Evolutionary conservation across 2,329 filamentous ascomycete genomes (phyloP), one percentile per base, ranked within the genome.

Genomic region (Fusarium sp.): DNA sequence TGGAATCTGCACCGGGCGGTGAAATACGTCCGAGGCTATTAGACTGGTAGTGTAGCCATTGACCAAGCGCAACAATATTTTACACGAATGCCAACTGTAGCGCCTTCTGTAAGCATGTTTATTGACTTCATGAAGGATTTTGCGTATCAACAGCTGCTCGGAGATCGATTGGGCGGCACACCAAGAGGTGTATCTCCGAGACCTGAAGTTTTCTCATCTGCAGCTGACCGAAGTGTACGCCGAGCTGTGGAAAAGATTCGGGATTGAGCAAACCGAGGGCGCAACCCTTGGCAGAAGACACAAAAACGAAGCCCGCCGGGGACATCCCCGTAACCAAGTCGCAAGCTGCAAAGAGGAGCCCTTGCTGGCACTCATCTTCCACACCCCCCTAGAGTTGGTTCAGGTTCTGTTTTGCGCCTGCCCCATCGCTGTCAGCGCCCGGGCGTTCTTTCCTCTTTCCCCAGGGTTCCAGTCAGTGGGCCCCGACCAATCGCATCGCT

Each of bases 401-500:
- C 22, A 47, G 29, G 20, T 24, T n/a, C 31, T 16, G 13, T 54
- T 50, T 50, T 69, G 34, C 20, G 45, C 9, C n/a, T 50, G 56
- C n/a, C 29, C 38, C 57, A 40, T 29, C 20, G 29, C 29, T 31
- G 35, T 58, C 27, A 29, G 64, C 38, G 47, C 38, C 47, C 56
- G 24, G 45, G 20, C 29, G n/a, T 24, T 52, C 31, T 47, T 73
- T 64, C 42, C 73, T 69, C 38, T 67, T 67, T 42, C 18, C 59
- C 42, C 52, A 69, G 52, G 58, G 65, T 31, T 62, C 40, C 38
- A 58, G 63, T 56, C 57, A 42, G 59, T 34, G 37, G 8, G 37
- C 2, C 24, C 42, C 20, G 18, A 18, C 76, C 71, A 78, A 78
- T 78, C 73, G 73, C 71, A 69, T 65, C 20, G 16, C n/a, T 47